A percentile compares a stretch with the other conserved stretches of the same genome.
Evolutionary conservation across 306 rosid genomes (phyloP).

Genomic region (Mimosa bimucronata): DNA sequence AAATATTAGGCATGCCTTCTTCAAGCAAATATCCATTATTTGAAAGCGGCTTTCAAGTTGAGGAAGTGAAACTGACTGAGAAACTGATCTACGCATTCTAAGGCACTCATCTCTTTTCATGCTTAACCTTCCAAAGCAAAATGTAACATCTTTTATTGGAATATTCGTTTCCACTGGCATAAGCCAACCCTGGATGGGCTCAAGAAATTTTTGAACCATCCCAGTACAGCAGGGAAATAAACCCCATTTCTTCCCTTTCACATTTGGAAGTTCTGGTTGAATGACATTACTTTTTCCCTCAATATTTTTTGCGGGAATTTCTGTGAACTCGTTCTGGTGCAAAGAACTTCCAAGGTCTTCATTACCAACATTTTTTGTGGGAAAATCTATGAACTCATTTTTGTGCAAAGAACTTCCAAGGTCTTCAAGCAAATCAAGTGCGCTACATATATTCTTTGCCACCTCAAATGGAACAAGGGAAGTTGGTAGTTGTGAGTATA

Average conservation of each 20-base stretch:
- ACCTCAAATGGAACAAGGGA: slow-evolving; percentile 34
- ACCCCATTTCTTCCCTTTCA: not conserved
- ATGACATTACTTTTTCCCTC: not conserved
- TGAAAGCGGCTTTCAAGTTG: not conserved
- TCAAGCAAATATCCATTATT: slow-evolving; percentile 34
- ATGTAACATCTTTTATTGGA: not conserved
- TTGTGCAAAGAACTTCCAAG: slow-evolving; percentile 15
- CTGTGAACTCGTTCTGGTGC: not conserved
- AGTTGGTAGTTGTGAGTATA: slow-evolving; percentile 62
- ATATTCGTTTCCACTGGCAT: not conserved
- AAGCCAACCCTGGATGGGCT: not conserved
- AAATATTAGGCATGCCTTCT: slow-evolving; percentile 42
- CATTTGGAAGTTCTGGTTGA: not conserved
- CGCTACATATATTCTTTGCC: slow-evolving; percentile 31
- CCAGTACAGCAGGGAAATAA: not conserved
- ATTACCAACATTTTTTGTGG: not conserved
- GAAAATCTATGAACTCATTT: not conserved
- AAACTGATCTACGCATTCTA: not conserved
- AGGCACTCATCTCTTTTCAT: slow-evolving; percentile 24
- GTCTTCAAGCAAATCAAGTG: slow-evolving; percentile 29
- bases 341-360: slow-evolving; percentile 27
- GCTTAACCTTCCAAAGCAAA: slow-evolving; percentile 17
- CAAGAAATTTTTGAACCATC: not conserved
- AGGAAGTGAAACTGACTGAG: slow-evolving; percentile 30
- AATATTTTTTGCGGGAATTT: not conserved